Base-by-base conservation (phyloP, 179 eudicot species). In the Beta corolliflora region DNA sequence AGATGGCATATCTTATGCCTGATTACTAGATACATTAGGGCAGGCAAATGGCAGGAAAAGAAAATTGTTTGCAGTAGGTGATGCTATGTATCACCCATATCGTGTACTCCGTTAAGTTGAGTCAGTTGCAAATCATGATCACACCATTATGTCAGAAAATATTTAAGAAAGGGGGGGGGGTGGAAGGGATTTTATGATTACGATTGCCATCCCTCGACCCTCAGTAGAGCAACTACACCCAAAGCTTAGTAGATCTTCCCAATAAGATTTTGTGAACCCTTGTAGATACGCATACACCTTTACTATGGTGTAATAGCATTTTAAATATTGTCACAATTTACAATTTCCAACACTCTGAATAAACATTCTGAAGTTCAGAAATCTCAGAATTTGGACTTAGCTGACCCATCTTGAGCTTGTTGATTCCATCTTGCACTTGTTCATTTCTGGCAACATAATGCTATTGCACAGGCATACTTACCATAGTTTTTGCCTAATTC, bases 41-140 rank as follows among this genome's bases (percentile, higher is more conserved):
- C 69, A 65, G 69, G 45, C 52, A 23, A 9, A 25, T 74, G 13
- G 67, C 53, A 75, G 63, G 63, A 73, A 59, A 59, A 59, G 64
- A 18, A 23, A 64, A 25, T 25, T 65, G 3, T 65, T 23, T 3
- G 44, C 1, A 65, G 15, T 65, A 65, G 1, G 69, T n/a, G 44
- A 58, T 58, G 61, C 21, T 15, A 58, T 58, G 7, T 50, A 25
- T 23, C 60, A 77, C 29, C 71, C 16, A 25, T 41, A 77, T 18
- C 45, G 44, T 21, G 10, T 76, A 44, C 36, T 31, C 36, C 2
- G 36, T 31, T 31, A 31, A 31, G 36, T 36, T 21, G 7, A 45
- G 5, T 59, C 31, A 64, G 2, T 25, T 23, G 45, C 66, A 61
- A 31, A 52, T 9, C 52, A 76, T 36, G 14, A 44, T 46, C 60